phyloP scores from a whole-genome alignment of 2,329 filamentous ascomycete genomes.

The Erysiphe neolycopersici region DNA sequence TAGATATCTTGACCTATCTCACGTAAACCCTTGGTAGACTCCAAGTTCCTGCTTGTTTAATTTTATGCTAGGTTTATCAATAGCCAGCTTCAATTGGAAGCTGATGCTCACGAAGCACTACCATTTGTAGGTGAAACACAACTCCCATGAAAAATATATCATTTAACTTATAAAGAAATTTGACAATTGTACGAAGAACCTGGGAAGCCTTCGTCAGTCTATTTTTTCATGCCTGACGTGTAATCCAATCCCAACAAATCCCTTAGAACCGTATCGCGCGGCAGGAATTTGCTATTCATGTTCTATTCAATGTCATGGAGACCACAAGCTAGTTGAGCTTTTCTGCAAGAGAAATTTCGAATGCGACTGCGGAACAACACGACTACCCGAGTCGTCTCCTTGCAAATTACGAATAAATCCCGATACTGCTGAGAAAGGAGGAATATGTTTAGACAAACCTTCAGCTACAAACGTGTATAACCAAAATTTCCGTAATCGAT shows the following conservation, averaged over 20 bases:
- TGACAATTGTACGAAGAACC: constrained; percentile 70
- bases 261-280: constrained; percentile 34
- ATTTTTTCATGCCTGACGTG: constrained; percentile 89
- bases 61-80: constrained; percentile 43
- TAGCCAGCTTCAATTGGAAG: constrained; percentile 70
- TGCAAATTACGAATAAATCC: constrained; percentile 53
- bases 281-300: constrained; percentile 92
- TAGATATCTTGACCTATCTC: background rate
- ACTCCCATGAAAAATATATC: background rate
- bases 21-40: background rate
- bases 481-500: constrained; percentile 78
- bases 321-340: constrained; percentile 82
- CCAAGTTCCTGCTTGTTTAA: background rate
- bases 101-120: constrained; percentile 78
- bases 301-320: constrained; percentile 87
- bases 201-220: constrained; percentile 65
- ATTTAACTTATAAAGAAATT: constrained; percentile 37
- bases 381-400: constrained; percentile 36
- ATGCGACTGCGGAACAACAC: constrained; percentile 82
- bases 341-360: constrained; percentile 90
- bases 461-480: constrained; percentile 65
- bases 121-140: constrained; percentile 44
- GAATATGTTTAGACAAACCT: constrained; percentile 49
- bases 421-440: constrained; percentile 47
- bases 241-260: constrained; percentile 45